Base-by-base conservation (phyloP, 495 filamentous ascomycete genomes). In the Cercophora scortea region DNA sequence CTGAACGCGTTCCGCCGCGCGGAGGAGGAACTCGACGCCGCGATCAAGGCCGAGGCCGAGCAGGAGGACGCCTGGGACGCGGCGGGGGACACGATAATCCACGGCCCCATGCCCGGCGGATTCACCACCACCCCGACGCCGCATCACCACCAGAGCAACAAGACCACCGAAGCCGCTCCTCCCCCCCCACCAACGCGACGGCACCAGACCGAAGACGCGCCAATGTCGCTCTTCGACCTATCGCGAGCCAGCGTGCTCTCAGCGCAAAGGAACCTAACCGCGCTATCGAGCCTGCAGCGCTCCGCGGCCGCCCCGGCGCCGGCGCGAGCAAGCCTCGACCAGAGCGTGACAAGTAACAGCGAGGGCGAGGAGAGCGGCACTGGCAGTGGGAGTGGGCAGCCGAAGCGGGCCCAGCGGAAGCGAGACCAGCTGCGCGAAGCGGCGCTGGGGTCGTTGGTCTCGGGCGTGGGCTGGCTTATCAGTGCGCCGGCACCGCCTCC, bases 191-290 rank as follows among this genome's bases (percentile, higher is more conserved):
- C 43, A 9, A 45, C 55, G 13, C 49, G 54, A 1, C 54, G 64
- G 48, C 76, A 53, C 12, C 55, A 54, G 49, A 68, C 71, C 10
- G 58, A 63, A 12, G 86, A 89, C 48, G 87, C 89, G 34, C 93
- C 93, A 0, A 91, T 96, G 85, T 90, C 89, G 2, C 72, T 97
- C 19, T 97, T 98, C 61, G 94, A 96, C 55, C 81, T 97, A 41
- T 90, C 91, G 8, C 77, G 89, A 32, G 89, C 76, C 5, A 76
- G 85, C 48, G 90, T 90, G 33, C 82, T 88, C 6, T 77, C 84
- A 40, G 90, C 94, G 8, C 77, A 77, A 53, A 63, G 64, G 44
- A 76, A 79, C 49, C 60, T 79, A 25, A 69, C 73, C 0, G 71
- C 73, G 4, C 46, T 81, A 32, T 71, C 76, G 0, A 72, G 69